Percentiles rank a stretch among this genome's conserved stretches.
phyloP scores from a whole-genome alignment of 1,284 basidiomycete genomes.

The Lentinula novae-zelandiae region DNA sequence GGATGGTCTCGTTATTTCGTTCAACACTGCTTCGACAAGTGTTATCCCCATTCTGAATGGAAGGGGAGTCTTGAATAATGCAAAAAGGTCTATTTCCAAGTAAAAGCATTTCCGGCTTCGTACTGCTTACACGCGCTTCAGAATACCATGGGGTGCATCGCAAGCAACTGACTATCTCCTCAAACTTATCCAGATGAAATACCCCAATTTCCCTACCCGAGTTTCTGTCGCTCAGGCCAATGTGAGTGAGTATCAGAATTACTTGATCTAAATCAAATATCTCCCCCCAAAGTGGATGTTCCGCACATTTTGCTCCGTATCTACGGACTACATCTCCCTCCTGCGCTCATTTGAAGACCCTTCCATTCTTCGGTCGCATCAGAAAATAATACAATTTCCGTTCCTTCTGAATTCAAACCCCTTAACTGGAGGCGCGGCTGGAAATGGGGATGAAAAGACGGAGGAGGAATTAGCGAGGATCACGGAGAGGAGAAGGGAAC shows the following conservation, averaged over 20 bases:
- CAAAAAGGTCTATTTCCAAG: constrained; percentile 62
- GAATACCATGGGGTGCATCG: constrained; percentile 91
- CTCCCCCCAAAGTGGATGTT: constrained; percentile 72
- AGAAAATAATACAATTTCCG: constrained; percentile 84
- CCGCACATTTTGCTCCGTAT: constrained; percentile 84
- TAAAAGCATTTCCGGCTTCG: no score
- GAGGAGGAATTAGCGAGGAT: constrained; percentile 84
- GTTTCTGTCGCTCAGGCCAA: constrained; percentile 54
- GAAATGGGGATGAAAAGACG: constrained; percentile 67
- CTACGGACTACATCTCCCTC: constrained; percentile 72
- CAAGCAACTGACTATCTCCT: constrained; percentile 91
- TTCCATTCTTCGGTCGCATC: constrained; percentile 56
- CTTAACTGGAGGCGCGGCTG: background rate
- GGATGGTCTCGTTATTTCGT: constrained; percentile 82
- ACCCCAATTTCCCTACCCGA: constrained; percentile 80
- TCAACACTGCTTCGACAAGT: constrained; percentile 83
- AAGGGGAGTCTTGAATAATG: constrained; percentile 75
- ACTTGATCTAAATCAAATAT: constrained; percentile 2
- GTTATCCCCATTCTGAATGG: constrained; percentile 84
- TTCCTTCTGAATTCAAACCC: constrained; percentile 36
- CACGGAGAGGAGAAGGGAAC: constrained; percentile 79
- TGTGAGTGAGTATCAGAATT: constrained; percentile 30
- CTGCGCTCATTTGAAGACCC: constrained; percentile 67
- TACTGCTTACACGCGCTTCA: constrained; percentile 25
- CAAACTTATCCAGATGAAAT: constrained; percentile 93